These are phyloP conservation scores for Colletotrichum echinochloae DNA, from an alignment of 2,329 filamentous ascomycete species.

Conservation along the genomic window DNA sequence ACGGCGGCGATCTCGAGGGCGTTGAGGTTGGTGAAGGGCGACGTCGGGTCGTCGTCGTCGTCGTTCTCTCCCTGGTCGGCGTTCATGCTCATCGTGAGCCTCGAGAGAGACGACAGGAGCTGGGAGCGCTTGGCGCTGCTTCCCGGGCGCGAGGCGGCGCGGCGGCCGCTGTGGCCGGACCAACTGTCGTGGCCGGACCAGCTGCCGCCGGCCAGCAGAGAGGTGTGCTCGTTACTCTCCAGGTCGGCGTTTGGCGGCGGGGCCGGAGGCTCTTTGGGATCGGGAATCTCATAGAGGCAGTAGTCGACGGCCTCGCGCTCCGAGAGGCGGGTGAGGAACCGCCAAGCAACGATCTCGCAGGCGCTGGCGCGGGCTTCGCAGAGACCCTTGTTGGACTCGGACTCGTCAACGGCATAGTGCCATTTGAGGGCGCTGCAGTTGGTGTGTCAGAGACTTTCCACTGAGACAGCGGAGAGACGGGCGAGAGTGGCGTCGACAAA, in stretches of 20 bases:
- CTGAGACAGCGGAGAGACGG: background rate
- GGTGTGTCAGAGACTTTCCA: slow-evolving; percentile 8
- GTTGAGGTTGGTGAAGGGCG: slow-evolving; percentile 82
- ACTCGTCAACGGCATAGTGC: slow-evolving; percentile 74
- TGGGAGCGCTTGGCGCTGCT: slow-evolving; percentile 60
- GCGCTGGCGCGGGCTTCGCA: slow-evolving; percentile 77
- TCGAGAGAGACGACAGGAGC: slow-evolving; percentile 66
- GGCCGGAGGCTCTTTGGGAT: slow-evolving; percentile 46
- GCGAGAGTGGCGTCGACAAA: slow-evolving; percentile 42
- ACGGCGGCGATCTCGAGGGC: slow-evolving; percentile 89
- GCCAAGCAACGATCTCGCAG: slow-evolving; percentile 85
- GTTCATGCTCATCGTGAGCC: slow-evolving; percentile 63
- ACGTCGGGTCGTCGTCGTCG: slow-evolving; percentile 72
- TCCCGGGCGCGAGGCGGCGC: slow-evolving; percentile 47
- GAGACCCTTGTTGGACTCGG: slow-evolving; percentile 68
- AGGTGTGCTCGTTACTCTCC: slow-evolving; percentile 61
- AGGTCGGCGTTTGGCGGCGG: slow-evolving; percentile 48
- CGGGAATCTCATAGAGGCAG: slow-evolving; percentile 79
- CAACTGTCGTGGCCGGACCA: slow-evolving; percentile 42
- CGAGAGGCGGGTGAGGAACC: slow-evolving; percentile 77
- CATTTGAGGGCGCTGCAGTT: slow-evolving; percentile 74
- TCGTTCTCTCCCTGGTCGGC: slow-evolving; percentile 53
- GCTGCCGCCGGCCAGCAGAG: slow-evolving; percentile 56
- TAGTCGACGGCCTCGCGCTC: slow-evolving; percentile 80
- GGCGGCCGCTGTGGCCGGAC: slow-evolving; percentile 41